Base-by-base conservation (phyloP, 2,329 filamentous ascomycete genomes). In the Teratosphaeria nubilosa region DNA sequence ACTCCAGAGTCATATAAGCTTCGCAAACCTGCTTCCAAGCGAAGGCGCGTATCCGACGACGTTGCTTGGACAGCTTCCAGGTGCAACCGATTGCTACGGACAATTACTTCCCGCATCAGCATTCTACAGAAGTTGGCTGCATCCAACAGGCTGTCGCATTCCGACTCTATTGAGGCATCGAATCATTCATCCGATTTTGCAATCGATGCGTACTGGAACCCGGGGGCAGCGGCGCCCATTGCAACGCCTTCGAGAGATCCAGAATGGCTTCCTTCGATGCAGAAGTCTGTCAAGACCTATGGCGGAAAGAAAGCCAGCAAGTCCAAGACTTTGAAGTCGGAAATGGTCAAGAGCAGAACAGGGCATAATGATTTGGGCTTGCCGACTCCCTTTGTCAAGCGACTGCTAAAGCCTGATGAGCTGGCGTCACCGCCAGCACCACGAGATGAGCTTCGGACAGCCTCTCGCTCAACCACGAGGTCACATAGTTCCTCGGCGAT, bases 31-130 rank as follows among this genome's bases (percentile, higher is more conserved):
- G 59, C 51, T 13, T 13, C 51, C 4, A 61, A 61, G 32, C 59
- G 59, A n/a, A 61, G 59, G 52, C 56, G 58, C 10, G 32, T n/a
- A 37, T 48, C n/a, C 31, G 51, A 58, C 24, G 60, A 62, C 22
- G 57, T 72, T 24, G 69, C 73, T 53, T 77, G 74, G 74, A 77
- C 73, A 7, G 72, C 74, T 16, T 69, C 72, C 52, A 72, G 74
- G 48, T 77, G 75, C 64, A 75, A 75, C 59, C 71, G 75, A 55
- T 66, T 77, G 4, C 68, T 77, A 0, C 70, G 75, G 50, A 74
- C 74, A 14, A 69, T 77, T 13, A 71, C 72, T 16, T 74, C 72
- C 14, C 72, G 74, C 60, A 70, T 77, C 53, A 64, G 67, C 30
- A 73, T 73, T 30, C 66, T 77, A 7, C 66, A 70, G 41, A 74